These are phyloP conservation scores for Nakazawaea holstii DNA, from an alignment of 805 yeast genomes.

Conservation along the genomic window DNA sequence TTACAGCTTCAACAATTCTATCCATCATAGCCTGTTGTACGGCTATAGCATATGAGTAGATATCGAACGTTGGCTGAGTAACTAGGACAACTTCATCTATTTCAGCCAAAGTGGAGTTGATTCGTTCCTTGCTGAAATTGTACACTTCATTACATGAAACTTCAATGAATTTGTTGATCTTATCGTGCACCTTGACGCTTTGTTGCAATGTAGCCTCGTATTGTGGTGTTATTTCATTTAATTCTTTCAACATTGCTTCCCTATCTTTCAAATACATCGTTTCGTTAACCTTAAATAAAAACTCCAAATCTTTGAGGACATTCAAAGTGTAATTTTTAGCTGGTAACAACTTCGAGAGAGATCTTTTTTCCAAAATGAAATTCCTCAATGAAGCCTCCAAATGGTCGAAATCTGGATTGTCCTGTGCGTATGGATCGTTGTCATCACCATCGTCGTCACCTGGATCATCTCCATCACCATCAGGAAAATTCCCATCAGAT, in stretches of 20 bases:
- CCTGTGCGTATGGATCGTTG: conserved; percentile 18
- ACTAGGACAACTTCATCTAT: conserved; percentile 23
- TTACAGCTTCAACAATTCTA: conserved; percentile 59
- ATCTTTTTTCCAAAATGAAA: conserved; percentile 84
- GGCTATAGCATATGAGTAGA: conserved; percentile 62
- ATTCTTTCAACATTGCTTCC: conserved; percentile 32
- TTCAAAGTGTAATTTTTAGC: conserved; percentile 84
- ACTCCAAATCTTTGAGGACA: conserved; percentile 56
- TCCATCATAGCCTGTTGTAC: conserved; percentile 67
- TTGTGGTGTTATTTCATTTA: conserved; percentile 54
- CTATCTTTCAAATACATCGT: conserved; percentile 41
- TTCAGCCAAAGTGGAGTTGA: conserved; percentile 44
- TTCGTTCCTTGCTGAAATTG: conserved; percentile 49
- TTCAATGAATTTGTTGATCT: conserved; percentile 62
- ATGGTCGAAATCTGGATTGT: conserved; percentile 66
- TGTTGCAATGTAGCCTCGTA: conserved; percentile 46
- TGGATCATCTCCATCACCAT: conserved; percentile 29
- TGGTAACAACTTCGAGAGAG: conserved; percentile 84
- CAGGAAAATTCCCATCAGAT: conserved; percentile 40
- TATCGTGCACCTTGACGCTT: conserved; percentile 50
- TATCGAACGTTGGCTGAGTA: conserved; percentile 51
- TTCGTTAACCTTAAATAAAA: conserved; percentile 51
- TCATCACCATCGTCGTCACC: conserved; percentile 33
- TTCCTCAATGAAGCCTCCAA: conserved; percentile 80
- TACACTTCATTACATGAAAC: conserved; percentile 51